Base-by-base conservation (phyloP, 2,329 filamentous ascomycete genomes). In the Neurospora sp. region DNA sequence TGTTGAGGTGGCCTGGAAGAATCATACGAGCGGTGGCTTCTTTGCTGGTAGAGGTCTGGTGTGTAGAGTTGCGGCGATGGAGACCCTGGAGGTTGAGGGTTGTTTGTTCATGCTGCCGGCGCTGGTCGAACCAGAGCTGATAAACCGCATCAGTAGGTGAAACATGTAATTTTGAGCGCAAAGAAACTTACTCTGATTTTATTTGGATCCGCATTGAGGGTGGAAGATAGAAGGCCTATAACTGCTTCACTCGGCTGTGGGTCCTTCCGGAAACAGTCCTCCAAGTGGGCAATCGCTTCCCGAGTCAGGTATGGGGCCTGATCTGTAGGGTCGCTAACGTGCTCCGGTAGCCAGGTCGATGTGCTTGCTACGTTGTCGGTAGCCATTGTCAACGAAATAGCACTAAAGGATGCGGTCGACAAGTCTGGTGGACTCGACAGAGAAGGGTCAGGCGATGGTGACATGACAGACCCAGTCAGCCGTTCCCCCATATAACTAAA, bases 151-250 rank as follows among this genome's bases (percentile, higher is more conserved):
- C 33, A 76, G 67, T 41, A 41, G 12, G 11, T 15, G 8, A 4
- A 37, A n/a, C 23, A 37, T 19, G 17, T 0, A 23, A 36, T 4
- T 10, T 8, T 6, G 6, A 40, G 15, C 2, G 17, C 6, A 68
- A 15, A 12, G 36, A 33, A 11, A 77, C 80, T 77, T 69, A 85
- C 81, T 70, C 85, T 81, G 37, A 88, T 80, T 72, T 87, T 83
- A 66, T 79, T 77, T 3, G 82, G 80, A 69, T 87, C 84, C 33
- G 86, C 82, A 15, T 84, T 83, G 2, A 87, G 77, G 52, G 84
- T 87, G 0, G 85, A 87, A 10, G 86, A 85, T 57, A 87, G 78
- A 74, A 86, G 84, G 52, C 85, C 84, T 41, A 82, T 83, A 52
- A 85, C 82, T 0, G 81, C 83, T 66, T 85, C 80, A 57, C 80